These are phyloP conservation scores for Exophiala sp. DNA, from an alignment of 2,329 filamentous ascomycete genomes.

Conservation along the genomic window DNA sequence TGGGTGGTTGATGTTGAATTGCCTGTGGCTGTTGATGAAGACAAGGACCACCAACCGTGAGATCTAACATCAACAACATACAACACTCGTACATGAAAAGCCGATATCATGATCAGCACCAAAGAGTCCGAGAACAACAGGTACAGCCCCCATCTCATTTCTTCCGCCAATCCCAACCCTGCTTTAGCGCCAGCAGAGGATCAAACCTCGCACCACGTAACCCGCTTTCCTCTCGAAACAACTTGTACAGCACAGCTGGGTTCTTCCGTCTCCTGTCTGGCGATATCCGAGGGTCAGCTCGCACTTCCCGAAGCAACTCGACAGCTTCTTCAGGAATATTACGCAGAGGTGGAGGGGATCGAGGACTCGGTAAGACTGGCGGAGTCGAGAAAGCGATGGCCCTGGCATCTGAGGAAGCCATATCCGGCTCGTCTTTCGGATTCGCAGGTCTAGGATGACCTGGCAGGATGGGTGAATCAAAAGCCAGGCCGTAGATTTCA, in stretches of 20 bases:
- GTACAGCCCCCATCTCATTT: background rate
- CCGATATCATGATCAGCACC: too few relatives aligned
- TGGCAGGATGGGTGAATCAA: slow-evolving; percentile 9
- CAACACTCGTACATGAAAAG: background rate
- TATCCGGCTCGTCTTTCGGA: background rate
- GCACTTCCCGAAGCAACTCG: background rate
- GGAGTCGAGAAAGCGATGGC: slow-evolving; percentile 8
- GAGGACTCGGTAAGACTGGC: background rate
- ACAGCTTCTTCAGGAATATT: slow-evolving; percentile 8
- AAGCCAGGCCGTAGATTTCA: background rate
- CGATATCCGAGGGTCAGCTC: background rate
- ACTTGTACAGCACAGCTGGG: slow-evolving; percentile 5
- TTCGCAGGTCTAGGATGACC: background rate
- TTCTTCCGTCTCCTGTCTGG: background rate
- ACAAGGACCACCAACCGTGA: background rate
- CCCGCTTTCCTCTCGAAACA: slow-evolving; percentile 19
- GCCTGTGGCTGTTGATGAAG: background rate
- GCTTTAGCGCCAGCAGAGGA: slow-evolving; percentile 12
- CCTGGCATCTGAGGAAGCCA: background rate
- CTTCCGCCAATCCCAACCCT: slow-evolving; percentile 19
- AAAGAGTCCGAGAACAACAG: too few relatives aligned
- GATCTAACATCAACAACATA: background rate
- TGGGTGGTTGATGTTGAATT: slow-evolving; percentile 57
- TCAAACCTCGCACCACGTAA: slow-evolving; percentile 17
- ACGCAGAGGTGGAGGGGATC: background rate